phyloP scores from a whole-genome alignment of 768 basidiomycete genomes.

The Tricholoma furcatifolium region DNA sequence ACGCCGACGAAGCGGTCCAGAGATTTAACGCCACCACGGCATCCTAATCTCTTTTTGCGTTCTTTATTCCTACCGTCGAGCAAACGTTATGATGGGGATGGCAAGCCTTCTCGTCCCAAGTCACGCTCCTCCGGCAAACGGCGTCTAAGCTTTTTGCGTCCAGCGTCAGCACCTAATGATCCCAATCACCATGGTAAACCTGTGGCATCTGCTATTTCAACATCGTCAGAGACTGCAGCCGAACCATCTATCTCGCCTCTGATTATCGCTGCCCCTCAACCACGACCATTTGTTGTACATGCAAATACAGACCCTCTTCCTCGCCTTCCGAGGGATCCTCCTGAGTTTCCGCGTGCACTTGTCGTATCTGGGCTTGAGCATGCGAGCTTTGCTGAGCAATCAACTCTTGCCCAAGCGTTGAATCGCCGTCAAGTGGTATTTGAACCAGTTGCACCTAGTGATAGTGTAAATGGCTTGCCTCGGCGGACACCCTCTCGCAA shows the following conservation, averaged over 20 bases:
- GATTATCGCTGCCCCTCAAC: slow-evolving; percentile 14
- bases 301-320: slow-evolving; percentile 35
- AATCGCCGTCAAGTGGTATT: slow-evolving; percentile 50
- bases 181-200: slow-evolving; percentile 11
- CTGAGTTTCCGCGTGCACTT: slow-evolving; percentile 54
- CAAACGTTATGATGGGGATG: slow-evolving; percentile 10
- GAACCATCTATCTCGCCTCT: slow-evolving; percentile 4
- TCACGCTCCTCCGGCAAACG: slow-evolving; percentile 11
- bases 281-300: slow-evolving; percentile 22
- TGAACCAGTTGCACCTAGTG: slow-evolving; percentile 23
- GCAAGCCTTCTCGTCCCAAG: slow-evolving; percentile 9
- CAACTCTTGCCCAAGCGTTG: slow-evolving; percentile 53
- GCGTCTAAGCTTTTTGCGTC: slow-evolving; percentile 25
- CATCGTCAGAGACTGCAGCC: slow-evolving; percentile 5
- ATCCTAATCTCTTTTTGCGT: slow-evolving; percentile 20
- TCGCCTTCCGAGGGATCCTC: slow-evolving; percentile 8
- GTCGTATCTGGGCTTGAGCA: slow-evolving; percentile 74
- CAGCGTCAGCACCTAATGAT: slow-evolving; percentile 36
- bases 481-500: neutral
- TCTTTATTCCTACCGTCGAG: slow-evolving; percentile 16
- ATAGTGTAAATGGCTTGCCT: slow-evolving; percentile 10
- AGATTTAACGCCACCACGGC: neutral
- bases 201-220: neutral
- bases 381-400: slow-evolving; percentile 51
- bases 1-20: neutral